phyloP scores from a whole-genome alignment of 1,284 basidiomycete species.

The Exobasidium cylindrosporum region DNA sequence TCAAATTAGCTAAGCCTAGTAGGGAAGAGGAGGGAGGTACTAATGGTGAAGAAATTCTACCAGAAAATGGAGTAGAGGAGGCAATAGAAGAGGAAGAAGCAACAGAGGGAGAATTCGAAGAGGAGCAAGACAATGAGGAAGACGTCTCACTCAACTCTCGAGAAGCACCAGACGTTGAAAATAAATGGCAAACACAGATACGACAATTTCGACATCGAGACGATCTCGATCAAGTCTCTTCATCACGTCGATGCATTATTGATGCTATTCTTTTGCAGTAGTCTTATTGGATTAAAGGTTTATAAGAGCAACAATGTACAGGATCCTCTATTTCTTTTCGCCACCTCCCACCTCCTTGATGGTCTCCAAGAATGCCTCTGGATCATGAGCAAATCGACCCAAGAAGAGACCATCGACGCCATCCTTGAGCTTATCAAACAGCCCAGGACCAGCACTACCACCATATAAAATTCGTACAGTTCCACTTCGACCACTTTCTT shows the following conservation, averaged over 20 bases:
- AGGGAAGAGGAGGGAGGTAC: too few species aligned
- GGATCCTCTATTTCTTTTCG: conserved; percentile 1
- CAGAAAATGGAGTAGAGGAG: background rate
- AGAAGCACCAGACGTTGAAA: too few species aligned
- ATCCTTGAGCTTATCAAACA: conserved; percentile 39
- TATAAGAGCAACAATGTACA: too few species aligned
- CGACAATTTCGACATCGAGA: too few species aligned
- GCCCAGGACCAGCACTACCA: conserved; percentile 42
- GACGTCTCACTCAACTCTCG: too few species aligned
- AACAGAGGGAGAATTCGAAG: too few species aligned
- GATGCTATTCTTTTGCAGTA: conserved; percentile 10
- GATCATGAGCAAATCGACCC: conserved; percentile 47
- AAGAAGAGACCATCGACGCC: conserved; percentile 49
- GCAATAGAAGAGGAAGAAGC: background rate
- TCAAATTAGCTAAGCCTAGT: too few species aligned
- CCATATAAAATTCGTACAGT: conserved; percentile 44
- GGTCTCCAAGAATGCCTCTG: conserved; percentile 38
- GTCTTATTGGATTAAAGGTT: background rate
- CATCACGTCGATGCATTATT: background rate
- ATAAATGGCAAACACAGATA: too few species aligned
- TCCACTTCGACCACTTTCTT: conserved; percentile 12
- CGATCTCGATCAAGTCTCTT: background rate
- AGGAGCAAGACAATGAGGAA: too few species aligned
- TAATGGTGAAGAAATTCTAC: too few species aligned
- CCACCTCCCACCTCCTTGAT: conserved; percentile 31